Conservation (phyloP, 768 basidiomycete species). For the Amanita inopinata region DNA sequence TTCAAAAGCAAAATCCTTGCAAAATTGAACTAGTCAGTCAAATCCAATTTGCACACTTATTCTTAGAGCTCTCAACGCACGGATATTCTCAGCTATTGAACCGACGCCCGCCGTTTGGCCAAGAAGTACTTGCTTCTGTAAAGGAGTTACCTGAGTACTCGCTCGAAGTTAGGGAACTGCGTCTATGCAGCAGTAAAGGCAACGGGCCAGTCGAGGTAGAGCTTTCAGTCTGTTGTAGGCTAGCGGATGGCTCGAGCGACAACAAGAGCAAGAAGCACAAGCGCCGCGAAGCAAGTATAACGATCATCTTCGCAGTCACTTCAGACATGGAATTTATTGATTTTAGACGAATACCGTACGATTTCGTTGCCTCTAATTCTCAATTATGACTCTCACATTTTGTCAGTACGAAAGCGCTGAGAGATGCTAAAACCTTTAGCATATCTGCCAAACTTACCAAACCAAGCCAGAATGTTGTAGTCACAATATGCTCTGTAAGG, state of each 20-base stretch:
- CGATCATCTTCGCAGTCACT: conserved; percentile 62
- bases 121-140: conserved; percentile 50
- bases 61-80: background rate
- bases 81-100: conserved; percentile 63
- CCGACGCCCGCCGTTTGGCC: conserved; percentile 65
- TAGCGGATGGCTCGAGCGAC: conserved; percentile 23
- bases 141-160: conserved; percentile 59
- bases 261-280: conserved; percentile 32
- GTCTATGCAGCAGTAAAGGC: conserved; percentile 33
- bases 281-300: conserved; percentile 43
- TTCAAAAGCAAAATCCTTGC: conserved; percentile 47
- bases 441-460: conserved; percentile 54
- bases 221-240: conserved; percentile 47
- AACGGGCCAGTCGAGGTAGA: conserved; percentile 46
- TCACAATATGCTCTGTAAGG: conserved; percentile 56
- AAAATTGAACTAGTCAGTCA: conserved; percentile 52
- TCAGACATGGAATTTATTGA: conserved; percentile 71
- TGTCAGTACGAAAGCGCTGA: conserved; percentile 59
- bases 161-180: conserved; percentile 40
- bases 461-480: conserved; percentile 61
- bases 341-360: conserved; percentile 70
- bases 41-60: conserved; percentile 2
- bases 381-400: background rate
- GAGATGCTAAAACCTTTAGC: conserved; percentile 47
- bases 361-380: conserved; percentile 4